phyloP scores from a whole-genome alignment of 164 flowering plant species.

The Brasenia schreberi region DNA sequence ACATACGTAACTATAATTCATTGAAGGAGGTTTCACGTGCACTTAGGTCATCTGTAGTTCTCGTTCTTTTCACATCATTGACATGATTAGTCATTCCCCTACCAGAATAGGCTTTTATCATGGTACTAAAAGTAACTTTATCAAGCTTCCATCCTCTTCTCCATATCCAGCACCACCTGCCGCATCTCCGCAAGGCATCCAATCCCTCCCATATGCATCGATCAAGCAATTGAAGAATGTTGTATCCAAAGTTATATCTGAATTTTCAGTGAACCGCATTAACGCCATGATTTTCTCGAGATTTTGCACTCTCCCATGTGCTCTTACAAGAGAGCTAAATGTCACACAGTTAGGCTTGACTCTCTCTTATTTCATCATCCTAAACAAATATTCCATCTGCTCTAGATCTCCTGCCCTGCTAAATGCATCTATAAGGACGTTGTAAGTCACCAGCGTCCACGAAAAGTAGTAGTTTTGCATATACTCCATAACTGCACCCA shows the following conservation, averaged over 20 bases:
- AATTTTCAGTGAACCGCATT: constrained; percentile 57
- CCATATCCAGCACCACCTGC: constrained; percentile 73
- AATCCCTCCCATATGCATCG: constrained; percentile 82
- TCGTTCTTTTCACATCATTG: constrained; percentile 29
- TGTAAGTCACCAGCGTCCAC: constrained; percentile 89
- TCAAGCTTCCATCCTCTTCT: constrained; percentile 70
- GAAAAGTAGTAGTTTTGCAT: constrained; percentile 88
- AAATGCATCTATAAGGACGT: constrained; percentile 89
- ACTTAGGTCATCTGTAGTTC: not conserved
- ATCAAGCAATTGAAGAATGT: constrained; percentile 83
- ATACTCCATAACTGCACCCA: constrained; percentile 92
- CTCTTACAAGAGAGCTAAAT: constrained; percentile 75
- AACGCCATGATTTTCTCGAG: constrained; percentile 59
- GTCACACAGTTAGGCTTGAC: constrained; percentile 88
- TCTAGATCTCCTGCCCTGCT: constrained; percentile 89
- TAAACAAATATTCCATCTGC: constrained; percentile 90
- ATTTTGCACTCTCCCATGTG: constrained; percentile 60
- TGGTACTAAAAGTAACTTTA: constrained; percentile 69
- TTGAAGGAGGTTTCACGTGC: not conserved
- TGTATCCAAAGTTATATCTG: constrained; percentile 60
- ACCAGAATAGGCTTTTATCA: constrained; percentile 64
- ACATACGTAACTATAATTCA: not conserved
- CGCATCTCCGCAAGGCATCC: constrained; percentile 81
- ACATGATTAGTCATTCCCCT: constrained; percentile 47
- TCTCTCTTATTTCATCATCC: constrained; percentile 81